These are phyloP conservation scores for Fusarium paranaense DNA, from an alignment of 2,329 filamentous ascomycete genomes.

Conservation along the genomic window DNA sequence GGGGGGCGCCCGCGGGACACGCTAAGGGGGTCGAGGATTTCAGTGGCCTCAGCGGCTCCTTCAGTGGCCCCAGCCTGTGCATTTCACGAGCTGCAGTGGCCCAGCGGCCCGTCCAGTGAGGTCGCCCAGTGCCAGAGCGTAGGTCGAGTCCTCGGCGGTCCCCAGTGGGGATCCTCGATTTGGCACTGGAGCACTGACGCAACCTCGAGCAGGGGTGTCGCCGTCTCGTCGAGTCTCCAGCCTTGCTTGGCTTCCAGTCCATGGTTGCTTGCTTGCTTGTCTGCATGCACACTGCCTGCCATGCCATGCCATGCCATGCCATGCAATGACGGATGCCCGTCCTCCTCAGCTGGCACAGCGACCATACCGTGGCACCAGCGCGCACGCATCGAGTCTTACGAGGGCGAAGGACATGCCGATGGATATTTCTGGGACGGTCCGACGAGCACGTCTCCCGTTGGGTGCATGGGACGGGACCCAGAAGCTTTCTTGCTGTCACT, in stretches of 20 bases:
- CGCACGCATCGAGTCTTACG: constrained; percentile 6
- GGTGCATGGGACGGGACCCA: constrained; percentile 24
- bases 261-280: constrained; percentile 3
- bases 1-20: constrained; percentile 17
- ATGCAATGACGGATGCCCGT: constrained; percentile 21
- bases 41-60: constrained; percentile 22
- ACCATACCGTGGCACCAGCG: constrained; percentile 19
- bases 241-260: not conserved
- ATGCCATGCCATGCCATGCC: constrained; percentile 18
- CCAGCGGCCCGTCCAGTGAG: constrained; percentile 19
- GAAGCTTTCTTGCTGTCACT: constrained; percentile 9
- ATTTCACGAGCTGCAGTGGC: constrained; percentile 39
- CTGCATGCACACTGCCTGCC: constrained; percentile 17
- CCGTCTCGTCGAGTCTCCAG: constrained; percentile 12
- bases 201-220: constrained; percentile 19
- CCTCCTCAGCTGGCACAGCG: constrained; percentile 5
- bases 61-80: constrained; percentile 35
- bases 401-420: constrained; percentile 3
- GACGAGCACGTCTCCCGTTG: constrained; percentile 15
- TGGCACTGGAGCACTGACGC: constrained; percentile 34
- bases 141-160: constrained; percentile 18
- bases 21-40: constrained; percentile 35
- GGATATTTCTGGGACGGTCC: constrained; percentile 20
- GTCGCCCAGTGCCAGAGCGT: constrained; percentile 25
- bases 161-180: constrained; percentile 29